These are phyloP conservation scores for Pseudoturritis turrita DNA, from an alignment of 345 rosid species.

Conservation along the genomic window DNA sequence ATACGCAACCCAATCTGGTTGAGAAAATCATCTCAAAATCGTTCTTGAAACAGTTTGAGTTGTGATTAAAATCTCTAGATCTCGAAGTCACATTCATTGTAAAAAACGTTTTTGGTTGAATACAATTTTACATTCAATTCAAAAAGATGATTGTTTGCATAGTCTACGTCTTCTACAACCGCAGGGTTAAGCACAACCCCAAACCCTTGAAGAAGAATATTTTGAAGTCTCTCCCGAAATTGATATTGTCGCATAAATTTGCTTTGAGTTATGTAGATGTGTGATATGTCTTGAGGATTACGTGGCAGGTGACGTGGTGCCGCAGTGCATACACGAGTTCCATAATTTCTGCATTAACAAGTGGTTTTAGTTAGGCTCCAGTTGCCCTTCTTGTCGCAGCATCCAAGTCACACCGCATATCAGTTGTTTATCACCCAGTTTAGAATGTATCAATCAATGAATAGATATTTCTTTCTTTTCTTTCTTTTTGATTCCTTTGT, in stretches of 20 bases:
- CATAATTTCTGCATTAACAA: conserved; percentile 46
- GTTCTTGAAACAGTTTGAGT: too few relatives aligned
- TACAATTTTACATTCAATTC: too few relatives aligned
- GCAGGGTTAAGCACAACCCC: neutral
- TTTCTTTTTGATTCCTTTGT: too few relatives aligned
- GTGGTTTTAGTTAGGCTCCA: conserved; percentile 43
- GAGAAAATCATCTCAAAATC: too few relatives aligned
- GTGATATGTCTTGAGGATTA: conserved; percentile 51
- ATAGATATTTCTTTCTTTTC: neutral
- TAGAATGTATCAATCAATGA: neutral
- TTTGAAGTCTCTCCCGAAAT: neutral
- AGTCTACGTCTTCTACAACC: neutral
- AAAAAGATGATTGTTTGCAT: neutral
- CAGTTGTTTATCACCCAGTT: neutral
- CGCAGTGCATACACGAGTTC: conserved; percentile 48
- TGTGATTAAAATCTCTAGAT: too few relatives aligned
- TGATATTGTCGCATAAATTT: neutral
- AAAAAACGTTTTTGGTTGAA: too few relatives aligned
- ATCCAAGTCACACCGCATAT: neutral
- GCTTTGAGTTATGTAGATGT: neutral
- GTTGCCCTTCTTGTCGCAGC: conserved; percentile 46
- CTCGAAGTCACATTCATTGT: too few relatives aligned
- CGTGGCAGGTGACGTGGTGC: conserved; percentile 42
- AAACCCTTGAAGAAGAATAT: conserved; percentile 4
- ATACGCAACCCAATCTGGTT: too few relatives aligned